Evolutionary conservation across 75 land plant species (phyloP).

Genomic region (Selaginella tamariscina): DNA sequence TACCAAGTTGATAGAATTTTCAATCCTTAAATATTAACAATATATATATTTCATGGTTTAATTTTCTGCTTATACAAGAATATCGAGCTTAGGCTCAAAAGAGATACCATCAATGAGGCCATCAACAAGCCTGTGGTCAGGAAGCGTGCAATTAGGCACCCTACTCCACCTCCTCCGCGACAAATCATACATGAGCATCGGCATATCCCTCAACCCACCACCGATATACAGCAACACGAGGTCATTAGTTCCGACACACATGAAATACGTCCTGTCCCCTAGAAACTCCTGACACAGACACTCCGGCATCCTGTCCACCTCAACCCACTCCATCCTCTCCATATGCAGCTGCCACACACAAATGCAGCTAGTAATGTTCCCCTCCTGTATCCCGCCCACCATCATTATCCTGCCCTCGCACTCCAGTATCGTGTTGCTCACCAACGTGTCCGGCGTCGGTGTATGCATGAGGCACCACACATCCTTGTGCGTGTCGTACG

Average conservation of each 20-base stretch:
- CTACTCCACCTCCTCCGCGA: slow-evolving; percentile 11
- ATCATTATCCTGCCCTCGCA: slow-evolving; percentile 11
- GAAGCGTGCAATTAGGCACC: slow-evolving; percentile 8
- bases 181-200: slow-evolving; percentile 15
- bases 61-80: slow-evolving; percentile 9
- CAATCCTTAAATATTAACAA: too few species aligned
- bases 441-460: slow-evolving; percentile 15
- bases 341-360: slow-evolving; percentile 17
- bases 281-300: slow-evolving; percentile 17
- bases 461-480: slow-evolving; percentile 15
- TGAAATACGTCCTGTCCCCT: slow-evolving; percentile 4
- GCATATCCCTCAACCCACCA: slow-evolving; percentile 14
- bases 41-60: too few species aligned
- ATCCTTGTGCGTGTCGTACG: slow-evolving; percentile 6
- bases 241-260: slow-evolving; percentile 13
- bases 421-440: slow-evolving; percentile 17
- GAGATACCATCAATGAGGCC: slow-evolving; percentile 20
- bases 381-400: slow-evolving; percentile 16
- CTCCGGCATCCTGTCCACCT: slow-evolving; percentile 20
- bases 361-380: slow-evolving; percentile 9
- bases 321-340: slow-evolving; percentile 5
- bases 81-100: slow-evolving; percentile 17
- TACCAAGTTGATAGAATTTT: too few species aligned
- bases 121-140: slow-evolving; percentile 10
- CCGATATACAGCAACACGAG: slow-evolving; percentile 17